These are phyloP conservation scores for Sugiyamaella neomexicana DNA, from an alignment of 1,139 yeast genomes.

Conservation along the genomic window DNA sequence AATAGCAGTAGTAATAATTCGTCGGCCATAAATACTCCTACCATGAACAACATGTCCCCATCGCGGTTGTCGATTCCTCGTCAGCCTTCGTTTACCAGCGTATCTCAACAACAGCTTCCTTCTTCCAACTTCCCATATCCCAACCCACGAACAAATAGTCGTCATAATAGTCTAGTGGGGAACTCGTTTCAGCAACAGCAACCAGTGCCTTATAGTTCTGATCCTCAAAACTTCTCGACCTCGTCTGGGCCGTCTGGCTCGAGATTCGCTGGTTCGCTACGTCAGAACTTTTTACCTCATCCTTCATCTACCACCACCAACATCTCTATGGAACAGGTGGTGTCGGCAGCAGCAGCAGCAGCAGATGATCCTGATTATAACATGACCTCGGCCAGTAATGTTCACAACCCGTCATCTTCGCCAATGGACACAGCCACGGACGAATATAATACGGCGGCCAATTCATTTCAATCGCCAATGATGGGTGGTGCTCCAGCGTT, in stretches of 20 bases:
- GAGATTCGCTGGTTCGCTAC: conserved; percentile 2
- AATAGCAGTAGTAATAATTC: conserved; percentile 12
- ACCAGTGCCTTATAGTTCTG: conserved; percentile 25
- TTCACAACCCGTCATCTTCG: conserved; percentile 16
- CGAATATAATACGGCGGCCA: conserved; percentile 5
- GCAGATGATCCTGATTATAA: conserved; percentile 15
- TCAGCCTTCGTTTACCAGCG: conserved; percentile 7
- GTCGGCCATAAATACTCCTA: conserved; percentile 3
- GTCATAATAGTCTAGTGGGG: conserved; percentile 21
- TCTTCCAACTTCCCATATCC: conserved; percentile 27
- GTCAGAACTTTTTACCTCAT: conserved; percentile 32
- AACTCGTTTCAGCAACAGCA: conserved; percentile 14
- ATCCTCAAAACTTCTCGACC: conserved; percentile 23
- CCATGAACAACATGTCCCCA: conserved; percentile 11
- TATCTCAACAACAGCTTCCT: conserved; percentile 10
- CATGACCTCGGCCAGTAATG: neutral
- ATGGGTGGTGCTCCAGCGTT: conserved; percentile 18
- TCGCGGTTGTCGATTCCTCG: conserved; percentile 7
- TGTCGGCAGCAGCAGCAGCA: conserved; percentile 29
- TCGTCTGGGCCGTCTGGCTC: conserved; percentile 9
- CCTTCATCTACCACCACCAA: conserved; percentile 36
- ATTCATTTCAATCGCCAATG: conserved; percentile 21
- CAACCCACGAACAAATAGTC: conserved; percentile 22
- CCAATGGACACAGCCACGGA: conserved; percentile 19
- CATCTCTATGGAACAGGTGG: conserved; percentile 35